Conservation (phyloP, 352 stramenopile species). For the Pythium brassicae region DNA sequence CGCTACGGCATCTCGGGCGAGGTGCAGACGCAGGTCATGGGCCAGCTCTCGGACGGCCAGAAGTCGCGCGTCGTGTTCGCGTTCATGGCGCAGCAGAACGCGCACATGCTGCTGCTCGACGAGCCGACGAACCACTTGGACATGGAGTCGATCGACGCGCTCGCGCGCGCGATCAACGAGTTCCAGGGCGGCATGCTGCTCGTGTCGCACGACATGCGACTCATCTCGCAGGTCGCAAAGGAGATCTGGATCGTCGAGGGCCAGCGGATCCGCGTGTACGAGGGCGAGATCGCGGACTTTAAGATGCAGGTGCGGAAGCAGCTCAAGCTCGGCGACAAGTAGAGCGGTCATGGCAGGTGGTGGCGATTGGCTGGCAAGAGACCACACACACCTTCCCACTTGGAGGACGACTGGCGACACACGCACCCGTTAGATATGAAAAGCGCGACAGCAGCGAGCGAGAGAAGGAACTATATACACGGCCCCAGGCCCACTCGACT, state of each 20-base stretch:
- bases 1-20: too few species aligned
- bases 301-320: slow-evolving; percentile 62
- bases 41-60: slow-evolving; percentile 96
- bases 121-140: slow-evolving; percentile 90
- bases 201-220: slow-evolving; percentile 97
- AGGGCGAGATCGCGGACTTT: slow-evolving; percentile 98
- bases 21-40: slow-evolving; percentile 98
- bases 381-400: too few species aligned
- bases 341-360: too few species aligned
- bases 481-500: too few species aligned
- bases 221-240: slow-evolving; percentile 98
- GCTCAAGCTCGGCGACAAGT: slow-evolving; percentile 17
- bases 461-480: not conserved
- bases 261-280: slow-evolving; percentile 94
- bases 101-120: slow-evolving; percentile 92
- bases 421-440: not conserved
- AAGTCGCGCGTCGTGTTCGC: slow-evolving; percentile 99
- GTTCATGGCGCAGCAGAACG: slow-evolving; percentile 96
- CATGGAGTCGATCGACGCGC: slow-evolving; percentile 96
- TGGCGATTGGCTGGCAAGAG: too few species aligned
- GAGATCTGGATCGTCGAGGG: slow-evolving; percentile 99
- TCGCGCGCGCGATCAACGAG: slow-evolving; percentile 97
- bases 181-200: slow-evolving; percentile 97
- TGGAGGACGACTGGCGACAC: too few species aligned
- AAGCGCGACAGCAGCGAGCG: not conserved